Conservation (phyloP, 305 asterid species). For the Fraxinus sp. region DNA sequence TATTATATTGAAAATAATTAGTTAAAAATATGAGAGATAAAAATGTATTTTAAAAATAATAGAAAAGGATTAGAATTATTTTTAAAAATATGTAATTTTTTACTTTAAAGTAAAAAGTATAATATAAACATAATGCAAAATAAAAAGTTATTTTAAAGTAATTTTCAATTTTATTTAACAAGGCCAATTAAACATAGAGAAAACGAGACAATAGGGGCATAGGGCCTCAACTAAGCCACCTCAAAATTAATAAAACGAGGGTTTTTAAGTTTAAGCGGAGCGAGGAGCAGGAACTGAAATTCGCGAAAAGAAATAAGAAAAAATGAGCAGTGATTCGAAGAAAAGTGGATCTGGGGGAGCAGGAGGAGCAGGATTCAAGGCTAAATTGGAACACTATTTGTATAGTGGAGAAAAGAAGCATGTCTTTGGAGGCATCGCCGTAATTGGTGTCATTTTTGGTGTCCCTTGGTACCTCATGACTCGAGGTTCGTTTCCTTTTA, state of each 20-base stretch:
- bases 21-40: too few species aligned
- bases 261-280: constrained; percentile 3
- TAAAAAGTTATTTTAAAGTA: too few species aligned
- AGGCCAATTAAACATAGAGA: neutral
- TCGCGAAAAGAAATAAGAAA: neutral
- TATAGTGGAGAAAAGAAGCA: constrained; percentile 90
- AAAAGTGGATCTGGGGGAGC: constrained; percentile 35
- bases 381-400: constrained; percentile 49
- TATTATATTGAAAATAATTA: too few species aligned
- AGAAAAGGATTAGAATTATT: neutral
- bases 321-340: constrained; percentile 45
- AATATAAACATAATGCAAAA: neutral
- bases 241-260: neutral
- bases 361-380: constrained; percentile 55
- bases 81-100: too few species aligned
- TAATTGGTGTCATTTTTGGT: constrained; percentile 57
- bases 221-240: neutral
- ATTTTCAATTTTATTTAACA: too few species aligned
- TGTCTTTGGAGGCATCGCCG: constrained; percentile 70
- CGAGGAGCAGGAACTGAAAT: neutral
- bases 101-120: neutral
- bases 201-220: neutral
- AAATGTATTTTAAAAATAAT: too few species aligned
- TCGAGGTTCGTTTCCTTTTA: constrained; percentile 42
- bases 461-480: constrained; percentile 84